Evolutionary conservation across 371 early-diverging fungal species (phyloP).

Genomic region (Scutellospora calospora): DNA sequence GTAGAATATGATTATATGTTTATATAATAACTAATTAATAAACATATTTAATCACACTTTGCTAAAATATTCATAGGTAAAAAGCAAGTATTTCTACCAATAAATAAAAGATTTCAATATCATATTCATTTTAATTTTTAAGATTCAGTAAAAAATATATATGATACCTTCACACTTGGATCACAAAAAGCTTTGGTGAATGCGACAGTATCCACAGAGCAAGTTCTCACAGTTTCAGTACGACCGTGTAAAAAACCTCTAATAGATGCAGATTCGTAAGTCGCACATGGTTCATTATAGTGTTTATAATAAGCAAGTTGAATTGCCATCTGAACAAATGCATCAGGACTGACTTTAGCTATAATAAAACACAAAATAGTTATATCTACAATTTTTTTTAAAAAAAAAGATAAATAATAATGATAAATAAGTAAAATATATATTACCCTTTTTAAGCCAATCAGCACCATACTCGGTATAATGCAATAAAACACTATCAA

Average conservation of each 20-base stretch:
- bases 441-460: constrained; percentile 80
- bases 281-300: constrained; percentile 68
- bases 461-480: constrained; percentile 79
- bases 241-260: constrained; percentile 82
- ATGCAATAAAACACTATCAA: constrained; percentile 77
- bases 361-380: not conserved
- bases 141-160: not conserved
- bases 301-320: constrained; percentile 79
- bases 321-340: constrained; percentile 82
- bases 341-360: constrained; percentile 78
- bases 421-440: not conserved
- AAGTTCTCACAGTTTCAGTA: constrained; percentile 85
- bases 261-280: constrained; percentile 82
- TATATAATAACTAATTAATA: too few relatives aligned
- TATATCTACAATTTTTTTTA: not conserved
- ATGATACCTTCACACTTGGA: constrained; percentile 14
- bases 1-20: too few relatives aligned
- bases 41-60: too few relatives aligned
- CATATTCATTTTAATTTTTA: not conserved
- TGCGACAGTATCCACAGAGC: constrained; percentile 71
- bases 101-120: too few relatives aligned
- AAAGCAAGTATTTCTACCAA: too few relatives aligned
- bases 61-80: too few relatives aligned
- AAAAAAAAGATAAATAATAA: not conserved
- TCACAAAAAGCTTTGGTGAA: constrained; percentile 71